phyloP scores from a whole-genome alignment of 1,284 basidiomycete genomes.

The Termitomyces sp. region DNA sequence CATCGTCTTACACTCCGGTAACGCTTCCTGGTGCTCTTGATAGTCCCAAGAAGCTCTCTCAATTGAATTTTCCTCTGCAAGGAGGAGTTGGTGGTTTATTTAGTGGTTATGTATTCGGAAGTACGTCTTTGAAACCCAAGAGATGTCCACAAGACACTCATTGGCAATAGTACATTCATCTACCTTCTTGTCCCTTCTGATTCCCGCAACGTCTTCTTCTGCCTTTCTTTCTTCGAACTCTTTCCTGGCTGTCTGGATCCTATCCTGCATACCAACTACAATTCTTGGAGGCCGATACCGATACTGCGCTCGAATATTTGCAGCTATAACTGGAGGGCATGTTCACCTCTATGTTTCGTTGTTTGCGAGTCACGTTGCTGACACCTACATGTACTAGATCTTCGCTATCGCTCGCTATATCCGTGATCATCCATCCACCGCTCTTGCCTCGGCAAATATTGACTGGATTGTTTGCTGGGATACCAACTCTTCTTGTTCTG shows the following conservation, averaged over 20 bases:
- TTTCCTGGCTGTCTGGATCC: constrained; percentile 57
- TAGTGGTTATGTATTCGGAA: constrained; percentile 54
- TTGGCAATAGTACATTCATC: constrained; percentile 47
- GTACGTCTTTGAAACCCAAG: constrained; percentile 31
- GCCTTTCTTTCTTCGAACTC: constrained; percentile 40
- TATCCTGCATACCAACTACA: constrained; percentile 43
- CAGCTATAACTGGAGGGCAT: constrained; percentile 10
- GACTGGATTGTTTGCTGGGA: constrained; percentile 30
- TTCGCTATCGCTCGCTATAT: constrained; percentile 45
- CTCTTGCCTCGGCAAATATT: constrained; percentile 53
- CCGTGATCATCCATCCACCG: constrained; percentile 55
- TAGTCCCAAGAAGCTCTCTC: constrained; percentile 28
- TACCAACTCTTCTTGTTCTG: constrained; percentile 35
- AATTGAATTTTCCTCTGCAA: constrained; percentile 39
- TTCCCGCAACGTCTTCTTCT: constrained; percentile 46
- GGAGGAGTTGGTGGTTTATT: constrained; percentile 61
- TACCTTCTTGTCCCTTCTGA: constrained; percentile 55
- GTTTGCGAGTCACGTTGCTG: background rate
- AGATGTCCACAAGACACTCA: constrained; percentile 2
- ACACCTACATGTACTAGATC: constrained; percentile 29
- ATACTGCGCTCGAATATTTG: constrained; percentile 30
- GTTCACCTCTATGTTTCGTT: background rate
- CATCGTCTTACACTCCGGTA: constrained; percentile 37
- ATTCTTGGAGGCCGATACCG: constrained; percentile 48
- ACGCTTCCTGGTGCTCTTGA: constrained; percentile 33